Percentiles rank a stretch among this genome's conserved stretches.
Conservation (phyloP, 805 yeast genomes). For the Ascoidea tarda region DNA sequence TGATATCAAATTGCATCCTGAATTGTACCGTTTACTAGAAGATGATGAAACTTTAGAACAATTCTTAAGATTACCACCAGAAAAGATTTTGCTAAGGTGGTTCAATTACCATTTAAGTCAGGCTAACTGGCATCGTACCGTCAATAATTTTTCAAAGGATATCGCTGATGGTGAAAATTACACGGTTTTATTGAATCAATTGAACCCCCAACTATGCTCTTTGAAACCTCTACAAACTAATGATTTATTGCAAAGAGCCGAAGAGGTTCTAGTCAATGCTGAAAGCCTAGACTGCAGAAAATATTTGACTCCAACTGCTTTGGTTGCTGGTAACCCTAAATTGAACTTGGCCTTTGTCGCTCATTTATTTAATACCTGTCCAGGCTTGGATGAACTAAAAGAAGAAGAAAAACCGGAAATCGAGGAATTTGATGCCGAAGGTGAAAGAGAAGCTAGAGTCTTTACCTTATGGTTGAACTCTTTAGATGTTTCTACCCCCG, state of each 20-base stretch:
- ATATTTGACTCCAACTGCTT: constrained; percentile 83
- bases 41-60: constrained; percentile 97
- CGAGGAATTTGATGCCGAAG: constrained; percentile 98
- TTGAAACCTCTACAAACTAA: constrained; percentile 66
- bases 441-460: constrained; percentile 98
- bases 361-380: constrained; percentile 89
- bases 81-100: constrained; percentile 94
- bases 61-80: constrained; percentile 92
- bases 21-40: constrained; percentile 82
- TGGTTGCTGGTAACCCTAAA: constrained; percentile 93
- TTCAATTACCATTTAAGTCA: constrained; percentile 91
- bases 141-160: constrained; percentile 73
- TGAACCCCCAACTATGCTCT: constrained; percentile 74
- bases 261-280: constrained; percentile 72
- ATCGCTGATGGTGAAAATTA: constrained; percentile 93
- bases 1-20: constrained; percentile 94
- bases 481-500: constrained; percentile 90
- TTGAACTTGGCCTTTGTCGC: constrained; percentile 96
- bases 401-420: constrained; percentile 86
- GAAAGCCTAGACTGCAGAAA: constrained; percentile 88
- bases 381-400: constrained; percentile 91
- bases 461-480: constrained; percentile 97
- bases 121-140: constrained; percentile 81
- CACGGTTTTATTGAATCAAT: constrained; percentile 77
- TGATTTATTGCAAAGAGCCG: constrained; percentile 74